phyloP scores from a whole-genome alignment of 176 grass and related monocot genomes.

The Carex pumila region DNA sequence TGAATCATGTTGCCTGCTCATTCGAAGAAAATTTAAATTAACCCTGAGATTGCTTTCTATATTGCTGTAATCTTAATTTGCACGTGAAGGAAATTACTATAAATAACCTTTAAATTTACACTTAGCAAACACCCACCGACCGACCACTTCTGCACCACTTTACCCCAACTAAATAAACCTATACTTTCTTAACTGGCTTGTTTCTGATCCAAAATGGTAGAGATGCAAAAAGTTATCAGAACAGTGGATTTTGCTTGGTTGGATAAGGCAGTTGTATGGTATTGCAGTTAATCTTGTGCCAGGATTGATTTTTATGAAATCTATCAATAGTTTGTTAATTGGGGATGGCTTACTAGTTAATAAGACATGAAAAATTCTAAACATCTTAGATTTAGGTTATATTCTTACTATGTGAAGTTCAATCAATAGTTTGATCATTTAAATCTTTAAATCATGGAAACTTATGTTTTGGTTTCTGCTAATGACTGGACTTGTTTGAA shows the following conservation, averaged over 20 bases:
- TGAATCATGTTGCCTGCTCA: neutral
- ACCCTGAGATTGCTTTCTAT: neutral
- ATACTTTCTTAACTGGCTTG: neutral
- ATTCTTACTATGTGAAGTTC: neutral
- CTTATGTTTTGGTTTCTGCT: neutral
- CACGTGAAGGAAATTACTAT: conserved; percentile 2
- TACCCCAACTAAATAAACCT: neutral
- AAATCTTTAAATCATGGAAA: neutral
- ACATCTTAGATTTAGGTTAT: neutral
- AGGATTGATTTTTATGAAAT: neutral
- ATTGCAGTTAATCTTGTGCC: neutral
- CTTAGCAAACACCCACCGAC: neutral
- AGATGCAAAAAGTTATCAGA: neutral
- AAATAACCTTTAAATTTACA: neutral
- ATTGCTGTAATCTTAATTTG: neutral
- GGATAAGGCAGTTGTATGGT: neutral
- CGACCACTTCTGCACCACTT: neutral
- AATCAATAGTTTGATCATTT: neutral
- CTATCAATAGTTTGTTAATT: neutral
- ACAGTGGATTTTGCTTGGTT: neutral
- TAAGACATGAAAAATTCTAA: neutral
- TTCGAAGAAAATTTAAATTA: neutral
- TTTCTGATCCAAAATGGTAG: neutral
- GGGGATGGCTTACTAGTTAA: neutral
- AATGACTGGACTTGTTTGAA: neutral